Evolutionary conservation across 805 yeast genomes (phyloP).

Genomic region (Saccharomycopsis olivae): DNA sequence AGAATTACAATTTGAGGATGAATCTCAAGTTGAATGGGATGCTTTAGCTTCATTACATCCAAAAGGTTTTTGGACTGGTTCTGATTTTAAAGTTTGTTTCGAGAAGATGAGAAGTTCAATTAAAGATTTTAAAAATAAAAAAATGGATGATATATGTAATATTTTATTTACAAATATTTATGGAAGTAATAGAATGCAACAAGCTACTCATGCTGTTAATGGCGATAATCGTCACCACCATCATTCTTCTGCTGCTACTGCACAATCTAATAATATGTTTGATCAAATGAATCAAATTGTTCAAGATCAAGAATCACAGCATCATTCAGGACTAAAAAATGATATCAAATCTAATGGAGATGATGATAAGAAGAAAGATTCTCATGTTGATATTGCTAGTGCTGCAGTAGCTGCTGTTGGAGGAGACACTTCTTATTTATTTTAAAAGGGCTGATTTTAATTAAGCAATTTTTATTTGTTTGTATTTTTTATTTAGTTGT

Average conservation of each 20-base stretch:
- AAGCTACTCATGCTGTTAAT: neutral
- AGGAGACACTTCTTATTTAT: neutral
- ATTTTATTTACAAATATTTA: constrained; percentile 19
- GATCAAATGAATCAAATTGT: constrained; percentile 2
- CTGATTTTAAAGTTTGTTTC: constrained; percentile 52
- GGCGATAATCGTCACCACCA: neutral
- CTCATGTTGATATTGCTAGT: constrained; percentile 4
- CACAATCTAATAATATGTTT: constrained; percentile 1
- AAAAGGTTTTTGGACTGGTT: constrained; percentile 41
- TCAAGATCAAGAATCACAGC: neutral
- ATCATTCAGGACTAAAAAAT: neutral
- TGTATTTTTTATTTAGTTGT: neutral
- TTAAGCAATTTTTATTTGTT: neutral
- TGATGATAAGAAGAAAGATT: constrained; percentile 2
- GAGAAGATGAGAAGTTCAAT: constrained; percentile 46
- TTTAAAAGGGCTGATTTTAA: too few relatives aligned
- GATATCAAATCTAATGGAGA: too few relatives aligned
- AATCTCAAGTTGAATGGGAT: constrained; percentile 43
- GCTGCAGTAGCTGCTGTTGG: constrained; percentile 7
- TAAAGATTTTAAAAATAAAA: constrained; percentile 35
- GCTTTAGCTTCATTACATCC: constrained; percentile 38
- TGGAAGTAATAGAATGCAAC: neutral
- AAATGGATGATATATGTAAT: constrained; percentile 25
- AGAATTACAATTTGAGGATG: constrained; percentile 27
- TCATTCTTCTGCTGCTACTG: neutral